These are phyloP conservation scores for Mortierella sp. DNA, from an alignment of 371 early-diverging fungal genomes.

Conservation along the genomic window DNA sequence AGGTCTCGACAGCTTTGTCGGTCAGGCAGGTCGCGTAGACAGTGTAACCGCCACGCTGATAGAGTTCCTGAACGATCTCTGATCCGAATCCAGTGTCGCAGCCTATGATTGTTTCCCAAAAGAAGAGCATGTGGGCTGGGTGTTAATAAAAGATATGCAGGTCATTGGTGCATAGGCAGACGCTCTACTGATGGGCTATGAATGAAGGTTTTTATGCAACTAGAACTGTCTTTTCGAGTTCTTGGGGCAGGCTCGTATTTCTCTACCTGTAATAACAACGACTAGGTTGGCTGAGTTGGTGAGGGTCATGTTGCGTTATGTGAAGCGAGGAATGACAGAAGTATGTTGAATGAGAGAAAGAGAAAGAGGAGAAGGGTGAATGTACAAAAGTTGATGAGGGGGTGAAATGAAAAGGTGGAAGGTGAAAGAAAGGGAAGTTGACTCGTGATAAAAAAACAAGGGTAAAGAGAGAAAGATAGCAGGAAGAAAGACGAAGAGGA, in stretches of 20 bases:
- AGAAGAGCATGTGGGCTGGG: no score
- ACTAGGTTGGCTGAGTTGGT: constrained; percentile 45
- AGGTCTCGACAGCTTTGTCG: constrained; percentile 31
- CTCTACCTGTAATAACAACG: constrained; percentile 38
- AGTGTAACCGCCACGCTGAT: constrained; percentile 44
- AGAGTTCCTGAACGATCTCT: constrained; percentile 46
- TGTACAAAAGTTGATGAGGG: not conserved
- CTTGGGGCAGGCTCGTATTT: no score
- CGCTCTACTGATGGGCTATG: no score
- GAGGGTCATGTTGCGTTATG: constrained; percentile 16
- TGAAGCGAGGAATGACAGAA: not conserved
- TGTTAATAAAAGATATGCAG: no score
- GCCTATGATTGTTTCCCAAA: not conserved
- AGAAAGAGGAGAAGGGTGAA: not conserved
- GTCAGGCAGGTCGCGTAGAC: constrained; percentile 56
- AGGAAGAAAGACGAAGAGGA: not conserved
- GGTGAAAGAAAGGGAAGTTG: not conserved
- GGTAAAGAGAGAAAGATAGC: no score
- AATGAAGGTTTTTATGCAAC: no score
- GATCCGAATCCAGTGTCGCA: constrained; percentile 54
- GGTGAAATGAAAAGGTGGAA: not conserved
- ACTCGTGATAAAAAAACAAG: not conserved
- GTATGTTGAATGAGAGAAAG: constrained; percentile 1
- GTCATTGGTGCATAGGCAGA: no score
- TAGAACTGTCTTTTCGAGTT: no score